Conservation (phyloP, 2,329 filamentous ascomycete genomes). For the Metarhizium brunneum region DNA sequence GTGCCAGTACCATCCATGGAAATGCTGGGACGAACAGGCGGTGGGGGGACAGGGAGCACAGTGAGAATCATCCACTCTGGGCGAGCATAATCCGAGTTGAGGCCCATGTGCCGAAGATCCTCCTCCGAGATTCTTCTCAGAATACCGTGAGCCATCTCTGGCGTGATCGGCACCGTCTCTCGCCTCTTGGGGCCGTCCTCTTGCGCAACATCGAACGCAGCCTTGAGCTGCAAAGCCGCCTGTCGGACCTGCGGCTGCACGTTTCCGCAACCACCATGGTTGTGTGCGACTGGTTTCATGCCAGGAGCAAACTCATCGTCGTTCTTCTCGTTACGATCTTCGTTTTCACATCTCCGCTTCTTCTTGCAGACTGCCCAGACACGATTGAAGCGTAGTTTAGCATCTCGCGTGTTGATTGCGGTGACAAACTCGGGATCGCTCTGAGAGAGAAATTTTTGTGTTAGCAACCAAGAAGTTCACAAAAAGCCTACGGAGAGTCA, state of each 20-base stretch:
- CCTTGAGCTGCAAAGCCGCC: slow-evolving; percentile 74
- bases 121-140: slow-evolving; percentile 76
- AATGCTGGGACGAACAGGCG: slow-evolving; percentile 92
- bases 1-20: slow-evolving; percentile 91
- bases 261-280: slow-evolving; percentile 91
- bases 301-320: slow-evolving; percentile 58
- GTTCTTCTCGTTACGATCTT: slow-evolving; percentile 58
- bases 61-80: slow-evolving; percentile 98
- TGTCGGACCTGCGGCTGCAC: slow-evolving; percentile 80
- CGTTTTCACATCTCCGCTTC: slow-evolving; percentile 75
- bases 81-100: slow-evolving; percentile 90
- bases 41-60: slow-evolving; percentile 88
- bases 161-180: slow-evolving; percentile 75
- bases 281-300: slow-evolving; percentile 41
- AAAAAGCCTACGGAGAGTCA: slow-evolving; percentile 44
- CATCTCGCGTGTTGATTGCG: slow-evolving; percentile 78
- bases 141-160: slow-evolving; percentile 75
- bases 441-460: slow-evolving; percentile 42
- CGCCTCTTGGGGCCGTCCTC: slow-evolving; percentile 66
- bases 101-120: slow-evolving; percentile 76
- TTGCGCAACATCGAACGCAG: slow-evolving; percentile 51
- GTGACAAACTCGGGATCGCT: slow-evolving; percentile 74
- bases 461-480: slow-evolving; percentile 49
- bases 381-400: slow-evolving; percentile 86
- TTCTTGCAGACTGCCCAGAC: slow-evolving; percentile 91